Evolutionary conservation across 2,329 filamentous ascomycete genomes (phyloP).

Genomic region (Colletotrichum truncatum): DNA sequence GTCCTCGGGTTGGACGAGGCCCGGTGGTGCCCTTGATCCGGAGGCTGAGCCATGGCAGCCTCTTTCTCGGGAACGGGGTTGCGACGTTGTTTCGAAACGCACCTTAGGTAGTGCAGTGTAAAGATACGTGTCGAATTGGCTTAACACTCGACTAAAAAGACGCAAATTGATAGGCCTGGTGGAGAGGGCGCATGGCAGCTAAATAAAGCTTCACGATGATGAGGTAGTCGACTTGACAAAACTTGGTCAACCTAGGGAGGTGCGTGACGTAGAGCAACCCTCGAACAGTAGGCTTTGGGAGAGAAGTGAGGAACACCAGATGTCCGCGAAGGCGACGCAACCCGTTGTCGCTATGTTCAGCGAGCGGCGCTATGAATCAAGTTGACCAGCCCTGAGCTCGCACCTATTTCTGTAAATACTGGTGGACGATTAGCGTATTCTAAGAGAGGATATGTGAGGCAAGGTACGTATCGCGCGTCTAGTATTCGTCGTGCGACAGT

Average conservation of each 20-base stretch:
- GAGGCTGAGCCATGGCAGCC: constrained; percentile 7
- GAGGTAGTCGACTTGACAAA: not conserved
- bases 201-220: not conserved
- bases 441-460: not conserved
- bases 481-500: no score
- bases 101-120: not conserved
- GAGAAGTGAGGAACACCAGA: not conserved
- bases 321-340: not conserved
- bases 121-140: not conserved
- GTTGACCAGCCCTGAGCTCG: not conserved
- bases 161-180: not conserved
- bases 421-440: not conserved
- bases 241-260: not conserved
- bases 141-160: not conserved
- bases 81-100: not conserved
- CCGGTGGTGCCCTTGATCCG: constrained; percentile 8
- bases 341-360: not conserved
- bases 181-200: not conserved
- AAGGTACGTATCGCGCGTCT: not conserved
- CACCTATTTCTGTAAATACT: not conserved
- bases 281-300: not conserved
- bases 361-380: not conserved
- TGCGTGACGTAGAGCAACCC: not conserved
- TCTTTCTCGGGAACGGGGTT: not conserved
- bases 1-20: constrained; percentile 14